These are phyloP conservation scores for Mycena filopes DNA, from an alignment of 768 basidiomycete genomes.

Conservation along the genomic window DNA sequence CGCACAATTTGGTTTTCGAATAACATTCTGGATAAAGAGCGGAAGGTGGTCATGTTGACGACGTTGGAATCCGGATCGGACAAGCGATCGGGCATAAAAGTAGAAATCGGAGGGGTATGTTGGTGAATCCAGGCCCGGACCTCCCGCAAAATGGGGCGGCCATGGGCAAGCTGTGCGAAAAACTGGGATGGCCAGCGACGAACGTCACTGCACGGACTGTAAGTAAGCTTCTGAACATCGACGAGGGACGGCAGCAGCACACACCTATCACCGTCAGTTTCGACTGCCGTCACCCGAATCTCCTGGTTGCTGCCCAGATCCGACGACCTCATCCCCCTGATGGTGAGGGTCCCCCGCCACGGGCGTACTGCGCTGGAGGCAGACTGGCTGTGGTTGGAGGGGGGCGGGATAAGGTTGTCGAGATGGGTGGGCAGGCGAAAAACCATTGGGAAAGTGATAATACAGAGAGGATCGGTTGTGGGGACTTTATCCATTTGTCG, in stretches of 20 bases:
- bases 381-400: conserved; percentile 52
- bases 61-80: conserved; percentile 58
- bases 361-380: conserved; percentile 52
- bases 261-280: conserved; percentile 79
- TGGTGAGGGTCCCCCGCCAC: conserved; percentile 68
- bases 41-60: conserved; percentile 65
- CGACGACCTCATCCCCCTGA: conserved; percentile 59
- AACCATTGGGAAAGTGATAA: conserved; percentile 57
- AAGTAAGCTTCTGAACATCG: conserved; percentile 20
- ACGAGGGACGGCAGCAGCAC: conserved; percentile 43
- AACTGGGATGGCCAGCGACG: conserved; percentile 66
- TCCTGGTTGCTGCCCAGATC: conserved; percentile 61
- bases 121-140: conserved; percentile 63
- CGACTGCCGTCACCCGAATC: conserved; percentile 70
- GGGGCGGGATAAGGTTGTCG: conserved; percentile 67
- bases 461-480: conserved; percentile 39
- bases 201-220: conserved; percentile 52
- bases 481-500: conserved; percentile 52
- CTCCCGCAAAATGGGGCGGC: conserved; percentile 55
- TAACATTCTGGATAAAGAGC: conserved; percentile 62
- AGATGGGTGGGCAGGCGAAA: conserved; percentile 72
- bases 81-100: conserved; percentile 71
- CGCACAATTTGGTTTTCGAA: conserved; percentile 64
- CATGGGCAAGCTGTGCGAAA: conserved; percentile 55
- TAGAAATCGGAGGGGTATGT: conserved; percentile 61